Conservation (phyloP, 106 monocot species). For the Agapanthus africanus region DNA sequence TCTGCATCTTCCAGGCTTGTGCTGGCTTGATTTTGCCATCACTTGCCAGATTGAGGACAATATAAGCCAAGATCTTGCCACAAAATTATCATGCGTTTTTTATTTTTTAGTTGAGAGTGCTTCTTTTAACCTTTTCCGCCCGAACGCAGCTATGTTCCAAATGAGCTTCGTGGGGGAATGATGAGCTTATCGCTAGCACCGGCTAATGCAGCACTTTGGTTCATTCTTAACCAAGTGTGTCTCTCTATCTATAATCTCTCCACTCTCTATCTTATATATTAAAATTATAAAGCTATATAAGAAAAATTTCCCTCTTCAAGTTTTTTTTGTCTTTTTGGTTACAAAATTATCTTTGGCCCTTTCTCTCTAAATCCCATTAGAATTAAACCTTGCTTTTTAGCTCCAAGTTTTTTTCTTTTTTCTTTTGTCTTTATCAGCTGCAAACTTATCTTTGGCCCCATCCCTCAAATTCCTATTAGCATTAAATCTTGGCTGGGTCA, state of each 20-base stretch:
- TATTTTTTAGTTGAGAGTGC: neutral
- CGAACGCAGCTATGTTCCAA: constrained; percentile 65
- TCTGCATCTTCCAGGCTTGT: constrained; percentile 83
- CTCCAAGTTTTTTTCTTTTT: no score
- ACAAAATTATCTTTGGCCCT: no score
- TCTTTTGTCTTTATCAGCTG: no score
- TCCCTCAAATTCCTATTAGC: no score
- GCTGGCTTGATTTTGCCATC: constrained; percentile 80
- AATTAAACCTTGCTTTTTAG: neutral
- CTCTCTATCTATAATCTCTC: neutral
- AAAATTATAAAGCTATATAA: no score
- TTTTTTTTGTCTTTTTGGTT: no score
- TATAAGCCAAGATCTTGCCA: constrained; percentile 35
- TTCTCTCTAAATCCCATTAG: neutral
- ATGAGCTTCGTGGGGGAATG: constrained; percentile 91
- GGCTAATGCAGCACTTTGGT: constrained; percentile 67
- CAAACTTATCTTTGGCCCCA: no score
- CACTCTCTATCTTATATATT: neutral
- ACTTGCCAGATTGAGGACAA: constrained; percentile 74
- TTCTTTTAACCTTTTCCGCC: neutral
- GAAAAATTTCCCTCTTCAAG: no score
- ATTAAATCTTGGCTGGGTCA: no score
- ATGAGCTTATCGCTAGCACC: constrained; percentile 65
- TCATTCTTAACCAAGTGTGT: constrained; percentile 53
- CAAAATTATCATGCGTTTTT: neutral